A percentile compares a stretch with the other conserved stretches of the same genome.
Conservation (phyloP, 495 filamentous ascomycete genomes). For the Bryoglossum gracile region DNA sequence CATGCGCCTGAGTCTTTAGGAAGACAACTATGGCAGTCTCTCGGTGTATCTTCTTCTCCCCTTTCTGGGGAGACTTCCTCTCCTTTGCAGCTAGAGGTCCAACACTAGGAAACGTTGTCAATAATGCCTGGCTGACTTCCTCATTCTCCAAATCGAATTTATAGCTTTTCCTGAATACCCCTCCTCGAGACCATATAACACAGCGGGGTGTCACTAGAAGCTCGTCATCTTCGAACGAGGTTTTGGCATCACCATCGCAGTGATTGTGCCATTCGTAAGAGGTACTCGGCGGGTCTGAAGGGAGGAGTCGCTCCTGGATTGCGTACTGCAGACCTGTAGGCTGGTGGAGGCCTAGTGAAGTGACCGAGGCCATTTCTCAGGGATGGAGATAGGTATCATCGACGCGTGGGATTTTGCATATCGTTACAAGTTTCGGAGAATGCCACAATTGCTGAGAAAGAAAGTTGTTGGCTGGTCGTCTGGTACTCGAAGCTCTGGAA, state of each 20-base stretch:
- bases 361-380: slow-evolving; percentile 70
- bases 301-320: slow-evolving; percentile 71
- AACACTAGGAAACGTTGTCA: slow-evolving; percentile 70
- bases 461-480: too few relatives aligned
- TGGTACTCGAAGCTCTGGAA: too few relatives aligned
- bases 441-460: too few relatives aligned
- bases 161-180: slow-evolving; percentile 79
- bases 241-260: slow-evolving; percentile 33
- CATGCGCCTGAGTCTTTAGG: slow-evolving; percentile 85
- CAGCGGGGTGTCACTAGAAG: slow-evolving; percentile 73
- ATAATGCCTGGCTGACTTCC: slow-evolving; percentile 70
- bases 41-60: slow-evolving; percentile 17
- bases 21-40: slow-evolving; percentile 80
- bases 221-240: slow-evolving; percentile 54
- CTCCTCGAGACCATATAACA: slow-evolving; percentile 87
- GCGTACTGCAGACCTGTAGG: slow-evolving; percentile 78
- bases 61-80: slow-evolving; percentile 7
- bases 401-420: slow-evolving; percentile 14
- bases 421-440: too few relatives aligned
- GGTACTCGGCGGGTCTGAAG: slow-evolving; percentile 54
- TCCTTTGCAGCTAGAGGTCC: slow-evolving; percentile 28
- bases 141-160: slow-evolving; percentile 82
- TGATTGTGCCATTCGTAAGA: slow-evolving; percentile 68
- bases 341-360: slow-evolving; percentile 80
- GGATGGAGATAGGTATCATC: slow-evolving; percentile 11